Percentiles rank a stretch among this genome's conserved stretches.
These are phyloP conservation scores for Alternaria rosae DNA, from an alignment of 2,329 filamentous ascomycete species.

Conservation along the genomic window DNA sequence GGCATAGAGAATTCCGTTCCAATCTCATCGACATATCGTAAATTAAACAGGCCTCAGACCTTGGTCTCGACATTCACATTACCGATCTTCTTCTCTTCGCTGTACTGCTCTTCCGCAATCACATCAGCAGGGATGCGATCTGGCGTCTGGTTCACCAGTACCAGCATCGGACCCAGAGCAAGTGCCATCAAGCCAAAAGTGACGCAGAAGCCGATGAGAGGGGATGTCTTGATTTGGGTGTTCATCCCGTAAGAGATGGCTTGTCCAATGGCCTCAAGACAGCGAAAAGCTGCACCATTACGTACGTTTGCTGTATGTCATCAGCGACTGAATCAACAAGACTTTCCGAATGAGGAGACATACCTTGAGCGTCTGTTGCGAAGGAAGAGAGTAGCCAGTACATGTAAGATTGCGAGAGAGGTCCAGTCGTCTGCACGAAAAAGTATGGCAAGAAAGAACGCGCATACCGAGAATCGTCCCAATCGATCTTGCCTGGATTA, in stretches of 20 bases:
- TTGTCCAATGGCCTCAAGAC: slow-evolving; percentile 38
- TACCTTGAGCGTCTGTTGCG: slow-evolving; percentile 37
- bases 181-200: slow-evolving; percentile 44
- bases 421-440: slow-evolving; percentile 56
- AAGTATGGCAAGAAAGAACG: slow-evolving; percentile 58
- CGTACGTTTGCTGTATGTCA: slow-evolving; percentile 27
- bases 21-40: neutral
- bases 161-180: slow-evolving; percentile 42
- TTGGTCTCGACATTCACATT: slow-evolving; percentile 21
- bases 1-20: neutral
- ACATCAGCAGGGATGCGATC: slow-evolving; percentile 44
- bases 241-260: slow-evolving; percentile 43
- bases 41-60: slow-evolving; percentile 1
- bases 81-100: slow-evolving; percentile 24
- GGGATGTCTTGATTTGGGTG: slow-evolving; percentile 38
- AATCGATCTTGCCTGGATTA: slow-evolving; percentile 56
- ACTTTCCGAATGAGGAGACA: neutral
- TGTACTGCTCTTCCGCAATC: slow-evolving; percentile 34
- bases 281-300: slow-evolving; percentile 37
- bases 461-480: slow-evolving; percentile 55
- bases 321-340: slow-evolving; percentile 5
- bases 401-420: slow-evolving; percentile 42
- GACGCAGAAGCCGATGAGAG: slow-evolving; percentile 41
- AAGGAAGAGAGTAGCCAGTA: slow-evolving; percentile 44
- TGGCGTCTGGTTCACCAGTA: slow-evolving; percentile 41